Base-by-base conservation (phyloP, 331 rosid species). In the Phaseolus coccineus region DNA sequence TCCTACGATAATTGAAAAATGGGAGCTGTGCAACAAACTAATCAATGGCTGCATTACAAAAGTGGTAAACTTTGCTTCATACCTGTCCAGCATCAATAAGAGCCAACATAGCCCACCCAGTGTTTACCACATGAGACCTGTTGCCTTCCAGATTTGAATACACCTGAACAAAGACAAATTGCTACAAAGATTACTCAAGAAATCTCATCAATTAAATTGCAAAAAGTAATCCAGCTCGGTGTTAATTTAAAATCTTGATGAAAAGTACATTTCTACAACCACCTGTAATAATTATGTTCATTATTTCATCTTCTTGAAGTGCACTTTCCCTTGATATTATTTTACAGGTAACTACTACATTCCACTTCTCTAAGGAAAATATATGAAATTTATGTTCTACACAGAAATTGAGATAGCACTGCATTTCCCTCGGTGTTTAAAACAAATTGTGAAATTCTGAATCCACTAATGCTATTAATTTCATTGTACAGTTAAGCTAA, bases 71-170 rank as follows among this genome's bases (percentile, higher is more conserved):
- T 46, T 76, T 73, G 55, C 48, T 82, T 33, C 10, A 59, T 87
- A 91, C 98, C 97, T 91, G 98, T 52, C 88, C 91, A 61, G 93
- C 97, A 75, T 75, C 92, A 47, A 91, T 86, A 52, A 93, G 97
- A 68, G 93, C 85, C 80, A 86, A 67, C 89, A 91, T 59, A 56
- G 98, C 97, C 97, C 97, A 93, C 72, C 85, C 95, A 6, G 95
- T 93, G 65, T 87, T 90, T 52, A 93, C 98, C 25, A 82, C 84
- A 85, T 93, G 98, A 30, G 96, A 65, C 80, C 84, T 85, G 82
- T 87, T 76, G 35, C 82, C 76, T 73, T 93, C 88, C 47, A 93
- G 79, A 86, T 87, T 88, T 73, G 97, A 75, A 83, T 93, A 93
- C 67, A 85, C 93, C 98, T 93, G 87, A 69, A 62, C 12, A 70